Percentiles rank a stretch among this genome's conserved stretches.
phyloP scores from a whole-genome alignment of 2,329 filamentous ascomycete species.

The Furcasterigmium sp. region DNA sequence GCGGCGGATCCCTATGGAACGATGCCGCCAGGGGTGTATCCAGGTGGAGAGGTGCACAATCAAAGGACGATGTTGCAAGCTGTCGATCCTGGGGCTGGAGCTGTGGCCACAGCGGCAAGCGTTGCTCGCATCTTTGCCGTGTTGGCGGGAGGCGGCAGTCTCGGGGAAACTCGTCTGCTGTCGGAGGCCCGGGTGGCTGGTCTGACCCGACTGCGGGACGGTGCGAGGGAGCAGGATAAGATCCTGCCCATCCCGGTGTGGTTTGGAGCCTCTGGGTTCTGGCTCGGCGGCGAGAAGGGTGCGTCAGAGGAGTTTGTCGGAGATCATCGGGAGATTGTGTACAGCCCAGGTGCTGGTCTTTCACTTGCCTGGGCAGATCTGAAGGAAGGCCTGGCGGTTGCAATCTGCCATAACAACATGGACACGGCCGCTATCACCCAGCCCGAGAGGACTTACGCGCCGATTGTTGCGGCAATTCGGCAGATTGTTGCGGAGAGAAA shows the following conservation, averaged over 20 bases:
- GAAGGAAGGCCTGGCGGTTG: background rate
- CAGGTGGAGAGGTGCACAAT: background rate
- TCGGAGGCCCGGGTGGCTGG: background rate
- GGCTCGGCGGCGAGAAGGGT: background rate
- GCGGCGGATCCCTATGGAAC: background rate
- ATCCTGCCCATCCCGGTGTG: background rate
- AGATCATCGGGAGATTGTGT: background rate
- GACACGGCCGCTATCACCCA: background rate
- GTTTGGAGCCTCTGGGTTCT: background rate
- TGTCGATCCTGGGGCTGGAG: background rate
- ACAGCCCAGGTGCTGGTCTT: background rate
- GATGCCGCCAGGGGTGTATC: background rate
- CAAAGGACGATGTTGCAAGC: background rate
- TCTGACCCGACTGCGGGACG: background rate
- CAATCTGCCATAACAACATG: background rate
- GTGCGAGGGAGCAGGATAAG: background rate
- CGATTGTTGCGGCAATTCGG: background rate
- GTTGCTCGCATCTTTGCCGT: background rate
- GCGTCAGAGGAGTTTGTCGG: background rate
- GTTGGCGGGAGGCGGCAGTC: background rate
- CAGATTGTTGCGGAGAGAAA: background rate
- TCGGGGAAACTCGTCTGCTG: background rate
- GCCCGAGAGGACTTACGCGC: background rate
- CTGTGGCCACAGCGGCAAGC: background rate
- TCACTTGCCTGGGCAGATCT: background rate